Base-by-base conservation (phyloP, 169 alveolate species). In the Perkinsus olseni region DNA sequence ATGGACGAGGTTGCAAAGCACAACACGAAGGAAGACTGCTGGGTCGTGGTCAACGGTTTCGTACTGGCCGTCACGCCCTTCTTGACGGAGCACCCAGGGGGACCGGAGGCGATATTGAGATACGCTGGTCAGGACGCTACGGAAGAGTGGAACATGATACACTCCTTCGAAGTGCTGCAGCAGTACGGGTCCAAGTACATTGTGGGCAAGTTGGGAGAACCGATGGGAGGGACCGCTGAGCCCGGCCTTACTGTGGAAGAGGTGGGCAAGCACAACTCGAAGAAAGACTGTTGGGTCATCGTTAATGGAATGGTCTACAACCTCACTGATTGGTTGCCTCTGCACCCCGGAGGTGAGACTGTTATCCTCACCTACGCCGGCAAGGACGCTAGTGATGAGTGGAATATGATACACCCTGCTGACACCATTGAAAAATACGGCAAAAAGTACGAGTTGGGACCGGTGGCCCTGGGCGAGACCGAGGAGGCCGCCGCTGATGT, bases 71-170 rank as follows among this genome's bases (percentile, higher is more conserved):
- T 96, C 28, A 94, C 98, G 1, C 93, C 93, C 37, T 96, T 94
- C 92, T 90, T 96, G 38, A 39, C 92, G 38, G 92, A 91, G 74
- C 98, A 96, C 93, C 97, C 98, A 38, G 98, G 97, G 38, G 97
- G 98, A 8, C 92, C 92, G 91, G 95, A 95, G 31, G 94, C 94
- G 38, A 74, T 96, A 31, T 45, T 96, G 91, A 48, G 91, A 74
- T 95, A 94, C 31, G 97, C 95, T 39, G 98, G 98, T 74, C 38
- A 31, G 91, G 82, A 62, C 82, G 82, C 82, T 4, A 62, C 82
- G 31, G 82, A 62, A 24, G 82, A 62, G 82, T 62, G 82, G 82
- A 62, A 62, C 82, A 62, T 62, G 82, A 62, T 62, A 13, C 82
- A 62, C 82, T 62, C 82, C 4, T 62, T 62, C 82, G 82, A 62